Conservation (phyloP, 306 rosid genomes). For the Prunus dulcis region DNA sequence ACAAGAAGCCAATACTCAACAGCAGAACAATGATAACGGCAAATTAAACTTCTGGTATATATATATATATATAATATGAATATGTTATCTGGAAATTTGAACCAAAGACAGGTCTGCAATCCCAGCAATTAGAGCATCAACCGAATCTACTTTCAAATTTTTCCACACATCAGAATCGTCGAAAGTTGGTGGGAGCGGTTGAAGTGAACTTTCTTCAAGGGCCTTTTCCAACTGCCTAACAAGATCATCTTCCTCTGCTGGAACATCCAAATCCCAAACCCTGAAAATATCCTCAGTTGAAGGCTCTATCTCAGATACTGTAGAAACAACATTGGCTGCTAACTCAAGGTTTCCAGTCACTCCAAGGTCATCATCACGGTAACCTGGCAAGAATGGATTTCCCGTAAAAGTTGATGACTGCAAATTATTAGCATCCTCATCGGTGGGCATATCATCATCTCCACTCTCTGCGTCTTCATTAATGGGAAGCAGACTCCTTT, state of each 20-base stretch:
- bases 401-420: constrained; percentile 35
- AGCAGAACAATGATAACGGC: neutral
- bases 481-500: constrained; percentile 9
- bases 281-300: constrained; percentile 52
- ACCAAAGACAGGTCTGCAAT: constrained; percentile 52
- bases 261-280: constrained; percentile 66
- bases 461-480: constrained; percentile 24
- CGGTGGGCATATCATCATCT: constrained; percentile 14
- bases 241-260: constrained; percentile 61
- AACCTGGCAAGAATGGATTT: constrained; percentile 74
- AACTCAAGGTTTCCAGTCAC: constrained; percentile 8
- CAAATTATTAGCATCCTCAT: constrained; percentile 17
- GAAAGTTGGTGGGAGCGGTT: constrained; percentile 23
- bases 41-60: neutral
- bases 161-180: constrained; percentile 29
- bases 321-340: constrained; percentile 22
- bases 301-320: constrained; percentile 33
- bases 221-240: constrained; percentile 49
- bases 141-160: constrained; percentile 29
- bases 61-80: neutral
- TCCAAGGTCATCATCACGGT: constrained; percentile 36
- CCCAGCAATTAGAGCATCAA: constrained; percentile 39
- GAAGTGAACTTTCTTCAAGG: constrained; percentile 34
- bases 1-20: neutral
- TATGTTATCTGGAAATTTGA: constrained; percentile 11